phyloP scores from a whole-genome alignment of 441 rosid genomes.

The Syzygium malaccense region DNA sequence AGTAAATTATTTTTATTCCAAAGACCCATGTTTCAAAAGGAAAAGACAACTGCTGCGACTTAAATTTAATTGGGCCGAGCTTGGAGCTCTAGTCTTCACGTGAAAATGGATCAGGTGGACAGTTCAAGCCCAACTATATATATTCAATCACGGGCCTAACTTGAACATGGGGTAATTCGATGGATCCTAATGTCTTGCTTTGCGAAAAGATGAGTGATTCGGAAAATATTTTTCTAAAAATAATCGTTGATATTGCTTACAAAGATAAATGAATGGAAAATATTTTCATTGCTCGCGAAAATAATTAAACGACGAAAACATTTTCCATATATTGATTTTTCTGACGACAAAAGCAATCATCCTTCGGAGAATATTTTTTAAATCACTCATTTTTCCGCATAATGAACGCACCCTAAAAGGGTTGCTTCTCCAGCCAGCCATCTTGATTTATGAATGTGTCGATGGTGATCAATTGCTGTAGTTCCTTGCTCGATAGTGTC shows the following conservation, averaged over 20 bases:
- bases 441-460: neutral
- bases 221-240: too few species aligned
- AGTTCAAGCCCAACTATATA: neutral
- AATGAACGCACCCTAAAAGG: neutral
- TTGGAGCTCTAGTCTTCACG: neutral
- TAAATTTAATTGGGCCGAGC: neutral
- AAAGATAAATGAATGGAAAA: too few species aligned
- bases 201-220: too few species aligned
- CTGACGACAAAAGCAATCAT: too few species aligned
- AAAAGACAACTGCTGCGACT: neutral
- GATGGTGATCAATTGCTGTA: neutral
- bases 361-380: too few species aligned
- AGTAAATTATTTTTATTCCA: neutral
- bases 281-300: too few species aligned
- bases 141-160: neutral
- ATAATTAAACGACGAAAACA: too few species aligned
- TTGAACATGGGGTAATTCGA: neutral
- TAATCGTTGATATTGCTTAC: too few species aligned
- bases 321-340: too few species aligned
- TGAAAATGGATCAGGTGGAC: neutral
- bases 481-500: neutral
- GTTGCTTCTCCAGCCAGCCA: conserved; percentile 29
- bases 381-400: too few species aligned
- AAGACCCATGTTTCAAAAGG: neutral
- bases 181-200: neutral